A percentile compares a stretch with the other conserved stretches of the same genome.
Conservation (phyloP, 148 eudicot genomes). For the Nyssa sinensis region DNA sequence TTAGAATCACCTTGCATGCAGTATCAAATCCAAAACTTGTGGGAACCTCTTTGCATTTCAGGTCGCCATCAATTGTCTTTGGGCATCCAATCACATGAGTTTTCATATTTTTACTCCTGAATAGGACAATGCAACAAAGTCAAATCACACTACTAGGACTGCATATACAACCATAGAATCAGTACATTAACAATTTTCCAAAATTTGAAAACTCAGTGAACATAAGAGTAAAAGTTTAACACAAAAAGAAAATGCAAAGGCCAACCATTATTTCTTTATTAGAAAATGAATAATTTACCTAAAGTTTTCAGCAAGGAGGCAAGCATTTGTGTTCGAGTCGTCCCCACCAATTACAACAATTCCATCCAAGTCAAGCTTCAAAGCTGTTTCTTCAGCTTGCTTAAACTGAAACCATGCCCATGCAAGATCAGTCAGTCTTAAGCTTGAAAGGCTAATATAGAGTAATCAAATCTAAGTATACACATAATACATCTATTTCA, state of each 20-base stretch:
- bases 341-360: slow-evolving; percentile 98
- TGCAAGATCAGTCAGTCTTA: slow-evolving; percentile 16
- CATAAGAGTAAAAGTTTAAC: background rate
- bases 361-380: slow-evolving; percentile 92
- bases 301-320: slow-evolving; percentile 95
- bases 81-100: slow-evolving; percentile 96
- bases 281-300: slow-evolving; percentile 36
- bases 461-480: background rate
- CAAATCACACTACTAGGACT: background rate
- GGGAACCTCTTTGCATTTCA: slow-evolving; percentile 94
- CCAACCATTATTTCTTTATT: background rate
- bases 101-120: slow-evolving; percentile 88
- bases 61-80: slow-evolving; percentile 98
- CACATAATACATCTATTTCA: background rate
- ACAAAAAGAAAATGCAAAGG: slow-evolving; percentile 7
- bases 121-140: background rate
- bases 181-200: background rate
- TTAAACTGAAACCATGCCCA: slow-evolving; percentile 61
- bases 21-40: slow-evolving; percentile 98
- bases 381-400: slow-evolving; percentile 91
- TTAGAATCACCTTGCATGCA: slow-evolving; percentile 87
- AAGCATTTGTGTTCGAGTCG: slow-evolving; percentile 98
- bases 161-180: background rate
- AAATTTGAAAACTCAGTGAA: background rate
- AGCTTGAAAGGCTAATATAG: slow-evolving; percentile 3